Base-by-base conservation (phyloP, 495 filamentous ascomycete species). In the Lentithecium fluviatile region DNA sequence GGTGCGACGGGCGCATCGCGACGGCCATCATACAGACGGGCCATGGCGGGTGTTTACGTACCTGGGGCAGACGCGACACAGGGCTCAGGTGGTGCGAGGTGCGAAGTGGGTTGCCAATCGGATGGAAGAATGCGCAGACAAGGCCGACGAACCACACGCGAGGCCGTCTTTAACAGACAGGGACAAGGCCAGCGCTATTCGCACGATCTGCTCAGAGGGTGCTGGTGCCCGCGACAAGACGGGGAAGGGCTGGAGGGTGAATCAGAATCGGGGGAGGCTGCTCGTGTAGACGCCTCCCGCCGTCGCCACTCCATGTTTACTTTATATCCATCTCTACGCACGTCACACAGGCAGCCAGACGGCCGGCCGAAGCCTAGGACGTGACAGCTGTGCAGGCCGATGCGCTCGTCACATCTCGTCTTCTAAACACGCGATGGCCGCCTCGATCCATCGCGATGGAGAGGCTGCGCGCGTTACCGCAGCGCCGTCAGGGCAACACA, bases 71-170 rank as follows among this genome's bases (percentile, higher is more conserved):
- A 52, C 62, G 49, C 55, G 60, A 51, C 24, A 23, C 49, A 25
- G 40, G 40, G 15, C 19, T 20, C 36, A 21, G 25, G 53, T 32
- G 54, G 53, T 59, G 29, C 24, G 45, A 48, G 40, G 37, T 58
- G 54, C 48, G 23, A 21, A 38, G 64, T 17, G 11, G 48, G 47
- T 29, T 55, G 56, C 63, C 56, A 67, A 67, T 67, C 58, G 64
- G 64, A 67, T 52, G 58, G 40, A 52, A 34, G 17, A 38, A 47
- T 34, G 64, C 52, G 34, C 29, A 36, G 46, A 52, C 58, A 13
- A 32, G 51, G 56, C 57, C n/a, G 64, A 57, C 63, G 57, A 61
- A 66, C 57, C 63, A 60, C 51, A 58, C 20, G 45, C 17, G 51
- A 36, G 62, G 38, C 24, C 29, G 43, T 48, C 37, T 13, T 49